Percentiles rank a stretch among this genome's conserved stretches.
Evolutionary conservation across 805 yeast species (phyloP).

Genomic region (Saccharomycopsis babjevae): DNA sequence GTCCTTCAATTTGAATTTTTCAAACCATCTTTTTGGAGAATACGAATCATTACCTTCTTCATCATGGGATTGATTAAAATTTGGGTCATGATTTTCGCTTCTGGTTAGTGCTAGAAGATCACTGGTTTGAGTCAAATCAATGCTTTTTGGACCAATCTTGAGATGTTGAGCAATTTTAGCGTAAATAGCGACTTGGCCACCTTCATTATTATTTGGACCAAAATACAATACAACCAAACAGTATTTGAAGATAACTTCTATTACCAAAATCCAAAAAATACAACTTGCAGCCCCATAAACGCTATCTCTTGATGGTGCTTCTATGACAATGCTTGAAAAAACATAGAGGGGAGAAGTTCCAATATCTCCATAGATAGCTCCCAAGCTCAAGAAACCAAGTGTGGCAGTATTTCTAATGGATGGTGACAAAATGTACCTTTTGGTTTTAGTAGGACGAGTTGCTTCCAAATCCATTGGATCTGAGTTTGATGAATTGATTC

Average conservation of each 20-base stretch:
- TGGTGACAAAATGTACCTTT: background rate
- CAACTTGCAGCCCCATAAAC: conserved; percentile 42
- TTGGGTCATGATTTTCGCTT: conserved; percentile 28
- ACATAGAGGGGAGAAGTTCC: conserved; percentile 54
- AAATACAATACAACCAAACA: conserved; percentile 35
- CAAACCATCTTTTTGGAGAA: background rate
- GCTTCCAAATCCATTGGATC: no score
- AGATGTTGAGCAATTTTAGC: conserved; percentile 43
- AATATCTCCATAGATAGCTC: conserved; percentile 56
- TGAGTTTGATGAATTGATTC: no score
- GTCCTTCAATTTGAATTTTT: conserved; percentile 18
- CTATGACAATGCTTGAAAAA: conserved; percentile 29
- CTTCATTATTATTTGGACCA: conserved; percentile 53
- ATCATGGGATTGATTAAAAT: conserved; percentile 2
- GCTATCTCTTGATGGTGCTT: conserved; percentile 29
- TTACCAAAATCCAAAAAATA: conserved; percentile 44
- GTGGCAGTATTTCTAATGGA: background rate
- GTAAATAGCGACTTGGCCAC: conserved; percentile 57
- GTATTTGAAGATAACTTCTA: conserved; percentile 45
- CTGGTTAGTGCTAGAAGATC: conserved; percentile 29
- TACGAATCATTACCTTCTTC: background rate
- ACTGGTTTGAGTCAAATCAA: conserved; percentile 29
- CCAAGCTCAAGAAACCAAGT: conserved; percentile 27
- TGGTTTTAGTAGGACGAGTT: no score
- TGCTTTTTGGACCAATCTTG: conserved; percentile 38